phyloP scores from a whole-genome alignment of 1,284 basidiomycete species.

The Stereum hirsutum region DNA sequence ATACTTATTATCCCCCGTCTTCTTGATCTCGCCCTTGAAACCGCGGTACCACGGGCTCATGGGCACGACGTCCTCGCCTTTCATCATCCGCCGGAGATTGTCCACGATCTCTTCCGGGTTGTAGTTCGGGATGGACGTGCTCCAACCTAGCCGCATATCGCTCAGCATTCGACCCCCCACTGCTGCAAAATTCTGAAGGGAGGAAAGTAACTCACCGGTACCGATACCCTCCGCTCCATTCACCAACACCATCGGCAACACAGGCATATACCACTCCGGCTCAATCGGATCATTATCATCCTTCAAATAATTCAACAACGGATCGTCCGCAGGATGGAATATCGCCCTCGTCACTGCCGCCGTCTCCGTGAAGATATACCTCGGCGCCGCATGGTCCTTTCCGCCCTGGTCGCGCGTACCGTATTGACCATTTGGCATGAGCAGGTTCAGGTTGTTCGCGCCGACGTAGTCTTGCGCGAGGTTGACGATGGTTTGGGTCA shows the following conservation, averaged over 20 bases:
- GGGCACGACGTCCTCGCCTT: conserved; percentile 71
- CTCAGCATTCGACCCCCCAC: too few relatives aligned
- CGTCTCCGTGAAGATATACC: conserved; percentile 93
- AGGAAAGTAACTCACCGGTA: conserved; percentile 53
- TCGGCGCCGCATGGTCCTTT: conserved; percentile 92
- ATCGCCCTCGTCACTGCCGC: conserved; percentile 72
- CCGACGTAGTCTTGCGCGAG: conserved; percentile 94
- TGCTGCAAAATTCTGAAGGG: neutral
- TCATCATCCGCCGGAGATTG: conserved; percentile 86
- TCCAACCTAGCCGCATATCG: conserved; percentile 73
- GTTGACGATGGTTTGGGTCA: conserved; percentile 87
- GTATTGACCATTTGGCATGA: conserved; percentile 91
- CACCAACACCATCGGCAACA: conserved; percentile 83
- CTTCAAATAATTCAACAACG: conserved; percentile 74
- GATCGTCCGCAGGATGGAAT: conserved; percentile 83
- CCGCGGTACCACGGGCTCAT: conserved; percentile 99
- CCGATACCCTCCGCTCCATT: conserved; percentile 99
- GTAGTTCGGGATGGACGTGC: conserved; percentile 88
- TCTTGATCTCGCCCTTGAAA: conserved; percentile 85
- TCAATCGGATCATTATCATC: conserved; percentile 90
- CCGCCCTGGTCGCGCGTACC: conserved; percentile 89
- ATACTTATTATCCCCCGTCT: conserved; percentile 78
- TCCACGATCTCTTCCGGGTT: conserved; percentile 89
- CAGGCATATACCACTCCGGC: conserved; percentile 92
- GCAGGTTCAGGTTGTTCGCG: conserved; percentile 91